Evolutionary conservation across 2,329 filamentous ascomycete species (phyloP).

Genomic region (Ambrosiella xylebori): DNA sequence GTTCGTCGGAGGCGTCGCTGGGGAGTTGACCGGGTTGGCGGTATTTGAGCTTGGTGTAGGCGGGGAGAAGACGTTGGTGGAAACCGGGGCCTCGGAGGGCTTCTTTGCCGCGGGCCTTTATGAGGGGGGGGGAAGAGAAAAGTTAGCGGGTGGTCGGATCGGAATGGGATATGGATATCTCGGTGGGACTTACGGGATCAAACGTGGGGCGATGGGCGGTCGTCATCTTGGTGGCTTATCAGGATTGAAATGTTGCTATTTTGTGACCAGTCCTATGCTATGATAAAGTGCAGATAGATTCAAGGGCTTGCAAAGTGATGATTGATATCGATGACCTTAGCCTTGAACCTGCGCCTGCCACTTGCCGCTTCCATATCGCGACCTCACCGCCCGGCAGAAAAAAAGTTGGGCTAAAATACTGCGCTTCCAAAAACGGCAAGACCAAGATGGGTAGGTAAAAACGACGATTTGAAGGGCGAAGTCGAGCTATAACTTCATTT

Average conservation of each 20-base stretch:
- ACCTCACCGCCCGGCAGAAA: slow-evolving; percentile 35
- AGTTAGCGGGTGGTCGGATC: slow-evolving; percentile 11
- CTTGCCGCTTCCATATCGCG: slow-evolving; percentile 18
- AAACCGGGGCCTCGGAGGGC: slow-evolving; percentile 84
- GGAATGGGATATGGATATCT: not conserved
- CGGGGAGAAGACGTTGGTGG: slow-evolving; percentile 87
- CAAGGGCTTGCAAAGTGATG: not conserved
- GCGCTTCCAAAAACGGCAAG: slow-evolving; percentile 10
- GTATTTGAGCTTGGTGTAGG: slow-evolving; percentile 83
- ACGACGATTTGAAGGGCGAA: not conserved
- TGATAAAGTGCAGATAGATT: not conserved
- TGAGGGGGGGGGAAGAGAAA: not conserved
- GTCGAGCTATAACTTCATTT: not conserved
- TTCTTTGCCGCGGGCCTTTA: slow-evolving; percentile 78
- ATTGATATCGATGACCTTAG: not conserved
- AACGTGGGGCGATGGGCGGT: slow-evolving; percentile 77
- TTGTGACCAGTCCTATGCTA: not conserved
- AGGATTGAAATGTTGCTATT: not conserved
- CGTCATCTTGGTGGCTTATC: slow-evolving; percentile 32
- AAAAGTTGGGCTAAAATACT: slow-evolving; percentile 5
- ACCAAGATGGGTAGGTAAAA: not conserved
- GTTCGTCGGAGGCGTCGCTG: slow-evolving; percentile 35
- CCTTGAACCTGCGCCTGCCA: slow-evolving; percentile 1
- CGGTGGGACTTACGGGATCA: slow-evolving; percentile 51
- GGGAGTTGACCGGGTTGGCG: slow-evolving; percentile 76